Evolutionary conservation across 257 asterid species (phyloP).

Genomic region (Hygrophila difformis): DNA sequence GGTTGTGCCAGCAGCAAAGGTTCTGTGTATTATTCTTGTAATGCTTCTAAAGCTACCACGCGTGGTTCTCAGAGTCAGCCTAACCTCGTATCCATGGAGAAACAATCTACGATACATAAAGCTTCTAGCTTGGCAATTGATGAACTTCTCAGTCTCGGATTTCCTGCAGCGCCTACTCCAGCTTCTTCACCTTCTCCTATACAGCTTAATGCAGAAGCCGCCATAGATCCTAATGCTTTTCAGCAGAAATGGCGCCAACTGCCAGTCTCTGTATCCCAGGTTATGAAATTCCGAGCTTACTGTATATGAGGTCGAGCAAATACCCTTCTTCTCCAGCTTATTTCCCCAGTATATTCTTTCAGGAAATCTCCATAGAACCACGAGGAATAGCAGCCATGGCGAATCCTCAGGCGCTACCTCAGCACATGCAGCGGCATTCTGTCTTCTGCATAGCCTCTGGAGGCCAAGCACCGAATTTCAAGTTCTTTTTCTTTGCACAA

Average conservation of each 20-base stretch:
- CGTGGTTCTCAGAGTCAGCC: conserved; percentile 31
- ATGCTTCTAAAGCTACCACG: conserved; percentile 28
- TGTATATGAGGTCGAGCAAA: no score
- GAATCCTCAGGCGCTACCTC: conserved; percentile 67
- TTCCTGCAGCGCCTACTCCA: conserved; percentile 41
- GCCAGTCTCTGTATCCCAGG: conserved; percentile 66
- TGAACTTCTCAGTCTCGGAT: conserved; percentile 80
- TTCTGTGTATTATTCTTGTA: conserved; percentile 62
- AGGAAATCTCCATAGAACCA: conserved; percentile 76
- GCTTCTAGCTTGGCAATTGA: conserved; percentile 63
- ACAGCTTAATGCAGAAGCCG: conserved; percentile 68
- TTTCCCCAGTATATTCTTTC: conserved; percentile 10
- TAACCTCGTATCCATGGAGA: conserved; percentile 76
- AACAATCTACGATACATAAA: conserved; percentile 33
- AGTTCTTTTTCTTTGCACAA: conserved; percentile 88
- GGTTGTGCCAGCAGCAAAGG: conserved; percentile 51
- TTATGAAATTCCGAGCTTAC: conserved; percentile 16
- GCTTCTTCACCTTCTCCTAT: conserved; percentile 45
- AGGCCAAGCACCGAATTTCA: conserved; percentile 87
- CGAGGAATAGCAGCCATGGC: conserved; percentile 70
- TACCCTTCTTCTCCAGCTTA: no score
- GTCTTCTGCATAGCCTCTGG: conserved; percentile 96
- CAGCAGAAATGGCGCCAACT: conserved; percentile 98
- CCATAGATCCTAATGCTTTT: conserved; percentile 56
- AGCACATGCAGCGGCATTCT: conserved; percentile 73